A percentile compares a stretch with the other conserved stretches of the same genome.
Evolutionary conservation across 108 stramenopile species (phyloP).

Genomic region (Hondaea fermentalgiana): DNA sequence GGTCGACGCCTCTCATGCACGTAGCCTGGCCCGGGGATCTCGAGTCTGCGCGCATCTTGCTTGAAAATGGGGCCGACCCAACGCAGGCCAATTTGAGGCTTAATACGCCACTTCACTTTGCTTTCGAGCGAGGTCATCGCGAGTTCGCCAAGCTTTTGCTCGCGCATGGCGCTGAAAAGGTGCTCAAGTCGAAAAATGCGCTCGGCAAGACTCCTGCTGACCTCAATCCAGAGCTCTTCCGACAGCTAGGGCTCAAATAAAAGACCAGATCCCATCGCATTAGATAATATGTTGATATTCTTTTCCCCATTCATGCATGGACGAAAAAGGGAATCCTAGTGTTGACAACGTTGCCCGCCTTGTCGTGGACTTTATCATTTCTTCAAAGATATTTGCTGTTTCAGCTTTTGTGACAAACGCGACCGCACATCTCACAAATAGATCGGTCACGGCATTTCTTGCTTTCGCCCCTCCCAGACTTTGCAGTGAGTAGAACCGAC

Average conservation of each 20-base stretch:
- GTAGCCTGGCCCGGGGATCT: neutral
- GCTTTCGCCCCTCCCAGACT: too few species aligned
- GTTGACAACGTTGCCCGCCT: neutral
- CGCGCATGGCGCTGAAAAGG: neutral
- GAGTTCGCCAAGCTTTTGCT: neutral
- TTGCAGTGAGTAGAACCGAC: too few species aligned
- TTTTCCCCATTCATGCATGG: neutral
- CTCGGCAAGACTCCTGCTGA: slow-evolving; percentile 4
- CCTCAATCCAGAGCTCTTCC: neutral
- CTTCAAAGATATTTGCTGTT: too few species aligned
- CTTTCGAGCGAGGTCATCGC: neutral
- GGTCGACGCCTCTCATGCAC: slow-evolving; percentile 16
- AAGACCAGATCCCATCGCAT: neutral
- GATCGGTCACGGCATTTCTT: too few species aligned
- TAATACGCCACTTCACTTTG: slow-evolving; percentile 5
- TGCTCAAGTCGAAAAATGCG: neutral
- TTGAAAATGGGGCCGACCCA: neutral
- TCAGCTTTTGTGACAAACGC: too few species aligned
- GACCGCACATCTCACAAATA: too few species aligned
- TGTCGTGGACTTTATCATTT: too few species aligned
- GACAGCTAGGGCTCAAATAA: neutral
- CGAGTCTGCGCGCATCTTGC: neutral
- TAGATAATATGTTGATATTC: neutral
- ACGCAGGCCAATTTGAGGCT: neutral
- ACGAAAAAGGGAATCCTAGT: neutral